Conservation (phyloP, 208 protist genomes). For the Leishmania amazonensis region DNA sequence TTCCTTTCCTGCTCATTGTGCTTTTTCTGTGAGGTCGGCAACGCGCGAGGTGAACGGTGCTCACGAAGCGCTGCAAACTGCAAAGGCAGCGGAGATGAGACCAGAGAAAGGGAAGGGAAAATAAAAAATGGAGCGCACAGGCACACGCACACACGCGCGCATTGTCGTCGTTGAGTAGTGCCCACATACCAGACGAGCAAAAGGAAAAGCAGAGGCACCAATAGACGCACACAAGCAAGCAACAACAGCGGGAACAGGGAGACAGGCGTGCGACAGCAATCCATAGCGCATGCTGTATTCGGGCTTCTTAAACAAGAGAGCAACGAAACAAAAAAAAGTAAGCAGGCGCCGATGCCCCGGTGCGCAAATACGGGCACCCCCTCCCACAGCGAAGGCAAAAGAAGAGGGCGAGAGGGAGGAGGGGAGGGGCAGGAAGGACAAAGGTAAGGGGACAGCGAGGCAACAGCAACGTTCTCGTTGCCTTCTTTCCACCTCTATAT, state of each 20-base stretch:
- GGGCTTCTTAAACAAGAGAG: too few species aligned
- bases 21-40: neutral
- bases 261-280: too few species aligned
- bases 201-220: too few species aligned
- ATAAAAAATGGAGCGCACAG: too few species aligned
- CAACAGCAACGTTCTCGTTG: neutral
- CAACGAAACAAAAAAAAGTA: neutral
- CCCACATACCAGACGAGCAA: too few species aligned
- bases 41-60: neutral
- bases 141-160: neutral
- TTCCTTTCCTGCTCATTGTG: neutral
- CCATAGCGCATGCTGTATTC: too few species aligned
- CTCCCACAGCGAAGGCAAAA: too few species aligned
- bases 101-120: neutral
- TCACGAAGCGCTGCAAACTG: neutral
- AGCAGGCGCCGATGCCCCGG: neutral
- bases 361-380: too few species aligned
- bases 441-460: neutral
- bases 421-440: neutral
- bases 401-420: too few species aligned
- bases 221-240: too few species aligned
- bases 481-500: neutral
- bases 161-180: too few species aligned
- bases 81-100: neutral
- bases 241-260: too few species aligned